Conservation (phyloP, 2,329 filamentous ascomycete genomes). For the Mollisia scopiformis region DNA sequence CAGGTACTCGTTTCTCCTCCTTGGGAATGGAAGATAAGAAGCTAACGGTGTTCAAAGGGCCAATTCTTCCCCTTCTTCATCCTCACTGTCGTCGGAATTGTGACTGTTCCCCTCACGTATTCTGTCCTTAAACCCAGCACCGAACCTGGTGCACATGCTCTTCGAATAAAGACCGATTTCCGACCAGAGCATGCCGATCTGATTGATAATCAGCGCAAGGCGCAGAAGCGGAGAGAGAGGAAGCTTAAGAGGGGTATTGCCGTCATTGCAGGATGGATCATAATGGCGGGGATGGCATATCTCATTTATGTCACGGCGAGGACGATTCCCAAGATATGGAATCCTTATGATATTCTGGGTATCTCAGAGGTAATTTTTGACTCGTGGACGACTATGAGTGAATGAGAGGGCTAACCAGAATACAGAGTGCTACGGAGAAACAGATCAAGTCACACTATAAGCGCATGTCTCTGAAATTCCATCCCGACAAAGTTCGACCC, state of each 20-base stretch:
- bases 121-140: slow-evolving; percentile 79
- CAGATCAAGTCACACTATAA: slow-evolving; percentile 92
- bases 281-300: slow-evolving; percentile 91
- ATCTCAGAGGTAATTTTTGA: slow-evolving; percentile 69
- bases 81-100: slow-evolving; percentile 82
- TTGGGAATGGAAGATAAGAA: not conserved
- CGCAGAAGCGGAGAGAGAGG: slow-evolving; percentile 88
- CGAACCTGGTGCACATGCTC: slow-evolving; percentile 77
- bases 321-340: slow-evolving; percentile 80
- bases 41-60: slow-evolving; percentile 54
- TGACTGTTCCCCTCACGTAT: slow-evolving; percentile 90
- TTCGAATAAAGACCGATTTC: slow-evolving; percentile 81
- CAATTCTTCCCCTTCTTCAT: slow-evolving; percentile 99
- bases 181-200: slow-evolving; percentile 81
- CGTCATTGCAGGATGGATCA: slow-evolving; percentile 75
- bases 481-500: slow-evolving; percentile 90
- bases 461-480: slow-evolving; percentile 80
- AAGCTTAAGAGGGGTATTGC: slow-evolving; percentile 82
- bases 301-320: slow-evolving; percentile 80
- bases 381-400: not conserved
- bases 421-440: slow-evolving; percentile 79
- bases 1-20: slow-evolving; percentile 55
- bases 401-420: slow-evolving; percentile 24
- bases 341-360: slow-evolving; percentile 93
- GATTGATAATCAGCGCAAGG: slow-evolving; percentile 79